Evolutionary conservation across 306 rosid genomes (phyloP), one percentile per base, ranked within the genome.

Genomic region (Rosa persica): DNA sequence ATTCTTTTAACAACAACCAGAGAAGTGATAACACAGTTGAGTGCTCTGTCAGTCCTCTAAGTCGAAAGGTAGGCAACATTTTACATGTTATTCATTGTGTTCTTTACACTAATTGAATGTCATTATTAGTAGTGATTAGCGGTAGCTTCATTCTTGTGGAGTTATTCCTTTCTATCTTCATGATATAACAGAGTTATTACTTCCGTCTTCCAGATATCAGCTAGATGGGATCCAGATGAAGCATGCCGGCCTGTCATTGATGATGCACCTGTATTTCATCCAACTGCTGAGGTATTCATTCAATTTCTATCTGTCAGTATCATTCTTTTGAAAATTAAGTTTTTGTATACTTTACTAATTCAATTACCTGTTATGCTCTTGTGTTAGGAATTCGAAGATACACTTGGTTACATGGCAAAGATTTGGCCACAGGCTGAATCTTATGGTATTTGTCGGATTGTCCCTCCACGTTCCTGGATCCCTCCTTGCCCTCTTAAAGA

Each of bases 401-500:
- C 99, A 57, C 85, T 95, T 42, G 87, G 87, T 75, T 95, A 93
- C 88, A 91, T 95, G 71, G 97, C 93, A 67, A 93, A 86, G 85
- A 91, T 95, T 64, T 89, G 97, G 9, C 88, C 89, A 34, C 58
- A 65, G 83, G 99, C 99, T 64, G 96, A 93, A 80, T 78, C 89
- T 12, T 80, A 86, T 86, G 99, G 98, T 71, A 95, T 95, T 87
- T 95, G 99, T 81, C 87, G 97, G 88, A 91, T 95, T 83, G 98
- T 95, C 79, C 99, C 99, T 66, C 99, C 99, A 15, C 46, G 90
- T 80, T 85, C 86, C 40, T 95, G 99, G 99, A 78, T 47, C 65
- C 98, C 99, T 71, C 96, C 94, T 52, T 95, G 97, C 84, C 89
- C 89, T 83, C 97, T 95, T n/a, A 93, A 86, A 89, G 94, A 93